These are phyloP conservation scores for Aleurites moluccanus DNA, from an alignment of 441 rosid species.

Conservation along the genomic window DNA sequence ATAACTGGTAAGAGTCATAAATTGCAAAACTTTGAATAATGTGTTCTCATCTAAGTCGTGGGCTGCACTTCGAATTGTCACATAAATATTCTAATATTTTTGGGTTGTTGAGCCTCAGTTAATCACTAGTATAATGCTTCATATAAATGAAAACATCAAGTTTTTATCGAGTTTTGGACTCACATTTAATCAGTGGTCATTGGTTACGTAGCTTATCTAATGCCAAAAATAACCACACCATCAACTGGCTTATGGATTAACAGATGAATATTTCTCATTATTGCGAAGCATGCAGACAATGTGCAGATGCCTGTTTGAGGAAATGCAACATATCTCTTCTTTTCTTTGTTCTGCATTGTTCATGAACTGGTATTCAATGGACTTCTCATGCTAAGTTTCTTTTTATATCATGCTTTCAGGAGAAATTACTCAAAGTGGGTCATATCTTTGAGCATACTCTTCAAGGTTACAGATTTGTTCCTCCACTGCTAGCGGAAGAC, in stretches of 20 bases:
- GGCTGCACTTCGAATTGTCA: neutral
- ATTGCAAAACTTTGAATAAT: neutral
- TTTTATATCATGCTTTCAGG: slow-evolving; percentile 42
- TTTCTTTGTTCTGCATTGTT: neutral
- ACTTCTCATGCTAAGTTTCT: neutral
- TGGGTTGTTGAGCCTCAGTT: neutral
- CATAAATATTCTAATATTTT: neutral
- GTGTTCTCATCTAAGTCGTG: neutral
- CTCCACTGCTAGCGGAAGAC: slow-evolving; percentile 50
- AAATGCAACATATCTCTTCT: neutral
- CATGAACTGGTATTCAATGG: neutral
- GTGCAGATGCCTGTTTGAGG: neutral
- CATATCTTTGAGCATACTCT: slow-evolving; percentile 92
- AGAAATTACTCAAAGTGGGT: slow-evolving; percentile 65
- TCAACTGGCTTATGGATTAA: neutral
- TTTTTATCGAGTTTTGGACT: too few relatives aligned
- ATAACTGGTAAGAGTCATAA: neutral
- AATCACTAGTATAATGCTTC: too few relatives aligned
- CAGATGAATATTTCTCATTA: neutral
- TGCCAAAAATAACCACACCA: neutral
- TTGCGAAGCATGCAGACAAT: neutral
- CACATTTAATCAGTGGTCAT: too few relatives aligned
- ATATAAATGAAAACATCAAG: too few relatives aligned
- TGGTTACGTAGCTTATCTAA: too few relatives aligned
- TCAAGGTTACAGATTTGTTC: slow-evolving; percentile 59